Base-by-base conservation (phyloP, 176 grass and related monocot species). In the Triticum aestivum region DNA sequence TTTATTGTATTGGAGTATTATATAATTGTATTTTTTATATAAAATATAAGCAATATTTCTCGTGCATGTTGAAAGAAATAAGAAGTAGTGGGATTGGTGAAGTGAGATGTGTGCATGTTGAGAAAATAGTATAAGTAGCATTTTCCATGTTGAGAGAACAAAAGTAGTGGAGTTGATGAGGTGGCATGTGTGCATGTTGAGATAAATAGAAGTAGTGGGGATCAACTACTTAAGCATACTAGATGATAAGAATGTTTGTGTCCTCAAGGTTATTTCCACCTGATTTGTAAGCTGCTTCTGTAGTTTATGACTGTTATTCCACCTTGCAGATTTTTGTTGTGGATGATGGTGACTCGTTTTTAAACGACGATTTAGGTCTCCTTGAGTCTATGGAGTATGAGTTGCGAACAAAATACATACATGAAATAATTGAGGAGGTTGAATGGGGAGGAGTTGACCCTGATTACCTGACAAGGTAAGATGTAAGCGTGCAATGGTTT, bases 381-480 rank as follows among this genome's bases (percentile, higher is more conserved):
- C 85, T 98, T 2, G 97, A 98, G 79, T 94, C 94, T 73, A 86
- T 98, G 61, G 97, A 98, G 88, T 98, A 91, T 13, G 85, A 96
- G 24, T 70, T 83, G 10, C 88, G 94, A 90, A 94, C 88, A n/a
- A 96, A 96, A 82, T 88, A 96, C 83, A 90, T 98, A 77, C 84
- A 87, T 91, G 94, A 98, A 87, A 96, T 94, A 86, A 94, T 96
- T 88, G 88, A 98, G 88, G 86, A 89, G 81, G 89, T 92, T 18
- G 87, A 96, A 23, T 96, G 92, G 90, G 21, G 65, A 80, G 80
- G 66, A 61, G 75, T 98, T 82, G 97, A 98, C 65, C 97, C 97
- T 75, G 97, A 96, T 89, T 89, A 92, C 69, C 86, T 96, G 71
- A 96, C 94, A 85, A 96, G 94, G 97, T 96, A 92, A 89, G 78